A percentile compares a stretch with the other conserved stretches of the same genome.
phyloP scores from a whole-genome alignment of 176 grass and related monocot species.

The Aegilops sharonensis region DNA sequence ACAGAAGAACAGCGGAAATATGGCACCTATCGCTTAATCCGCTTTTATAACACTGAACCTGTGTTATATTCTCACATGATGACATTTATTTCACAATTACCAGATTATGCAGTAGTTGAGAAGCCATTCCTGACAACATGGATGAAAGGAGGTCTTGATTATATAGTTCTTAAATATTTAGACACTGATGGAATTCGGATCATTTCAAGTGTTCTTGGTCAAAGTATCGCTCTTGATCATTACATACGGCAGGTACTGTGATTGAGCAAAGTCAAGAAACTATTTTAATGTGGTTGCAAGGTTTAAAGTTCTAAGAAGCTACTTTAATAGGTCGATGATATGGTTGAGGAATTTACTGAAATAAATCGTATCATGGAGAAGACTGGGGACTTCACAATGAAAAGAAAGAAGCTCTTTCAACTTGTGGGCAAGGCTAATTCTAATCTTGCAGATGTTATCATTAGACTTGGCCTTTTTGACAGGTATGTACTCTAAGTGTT shows the following conservation, averaged over 20 bases:
- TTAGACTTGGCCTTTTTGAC: slow-evolving; percentile 94
- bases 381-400: slow-evolving; percentile 85
- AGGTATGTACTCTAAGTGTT: slow-evolving; percentile 38
- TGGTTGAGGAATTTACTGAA: slow-evolving; percentile 96
- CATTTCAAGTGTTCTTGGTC: slow-evolving; percentile 83
- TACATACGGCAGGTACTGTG: slow-evolving; percentile 78
- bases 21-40: background rate
- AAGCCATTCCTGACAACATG: slow-evolving; percentile 70
- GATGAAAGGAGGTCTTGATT: slow-evolving; percentile 93
- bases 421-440: slow-evolving; percentile 94
- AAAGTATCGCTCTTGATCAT: slow-evolving; percentile 96
- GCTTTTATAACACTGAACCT: background rate
- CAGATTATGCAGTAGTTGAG: slow-evolving; percentile 93
- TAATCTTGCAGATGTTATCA: slow-evolving; percentile 88
- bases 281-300: slow-evolving; percentile 9
- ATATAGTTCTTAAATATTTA: slow-evolving; percentile 86
- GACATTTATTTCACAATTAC: slow-evolving; percentile 20
- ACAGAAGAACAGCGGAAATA: background rate
- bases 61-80: background rate
- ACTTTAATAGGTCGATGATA: slow-evolving; percentile 84
- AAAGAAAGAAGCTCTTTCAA: slow-evolving; percentile 98
- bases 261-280: background rate
- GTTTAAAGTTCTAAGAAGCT: slow-evolving; percentile 13
- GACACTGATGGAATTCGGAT: slow-evolving; percentile 86
- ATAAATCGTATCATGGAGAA: slow-evolving; percentile 95